Evolutionary conservation across 1,139 yeast genomes (phyloP).

Genomic region (Kurtzmaniella quercitrusa): DNA sequence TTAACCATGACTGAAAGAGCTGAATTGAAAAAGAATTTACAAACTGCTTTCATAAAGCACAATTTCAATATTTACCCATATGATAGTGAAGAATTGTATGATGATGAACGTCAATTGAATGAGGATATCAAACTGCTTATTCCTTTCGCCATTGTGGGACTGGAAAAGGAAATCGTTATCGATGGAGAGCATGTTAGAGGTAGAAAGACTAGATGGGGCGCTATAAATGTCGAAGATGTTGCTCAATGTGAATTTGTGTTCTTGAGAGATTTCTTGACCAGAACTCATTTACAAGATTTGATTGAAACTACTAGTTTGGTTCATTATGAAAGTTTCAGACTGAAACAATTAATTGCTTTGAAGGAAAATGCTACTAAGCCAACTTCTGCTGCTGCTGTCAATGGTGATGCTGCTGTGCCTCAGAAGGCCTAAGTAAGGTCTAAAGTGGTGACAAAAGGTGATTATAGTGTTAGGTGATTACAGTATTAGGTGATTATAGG

Average conservation of each 20-base stretch:
- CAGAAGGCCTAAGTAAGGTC: background rate
- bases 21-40: slow-evolving; percentile 68
- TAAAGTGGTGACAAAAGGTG: background rate
- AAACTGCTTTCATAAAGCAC: slow-evolving; percentile 72
- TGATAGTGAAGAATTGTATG: slow-evolving; percentile 69
- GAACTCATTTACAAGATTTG: slow-evolving; percentile 94
- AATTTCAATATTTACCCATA: slow-evolving; percentile 83
- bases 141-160: slow-evolving; percentile 94
- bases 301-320: slow-evolving; percentile 86
- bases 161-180: slow-evolving; percentile 71
- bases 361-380: slow-evolving; percentile 73
- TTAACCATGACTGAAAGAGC: slow-evolving; percentile 82
- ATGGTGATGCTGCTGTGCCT: background rate
- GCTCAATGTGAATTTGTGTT: slow-evolving; percentile 93
- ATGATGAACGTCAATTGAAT: slow-evolving; percentile 77
- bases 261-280: slow-evolving; percentile 86
- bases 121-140: slow-evolving; percentile 73
- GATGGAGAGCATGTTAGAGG: slow-evolving; percentile 83
- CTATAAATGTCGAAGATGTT: slow-evolving; percentile 87
- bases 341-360: slow-evolving; percentile 89
- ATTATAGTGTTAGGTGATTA: too few relatives aligned
- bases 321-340: slow-evolving; percentile 90
- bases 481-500: too few relatives aligned
- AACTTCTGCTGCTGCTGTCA: background rate
- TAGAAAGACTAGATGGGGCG: slow-evolving; percentile 91